Base-by-base conservation (phyloP, 192 early-diverging fungal genomes). In the Backusella morwellensis region DNA sequence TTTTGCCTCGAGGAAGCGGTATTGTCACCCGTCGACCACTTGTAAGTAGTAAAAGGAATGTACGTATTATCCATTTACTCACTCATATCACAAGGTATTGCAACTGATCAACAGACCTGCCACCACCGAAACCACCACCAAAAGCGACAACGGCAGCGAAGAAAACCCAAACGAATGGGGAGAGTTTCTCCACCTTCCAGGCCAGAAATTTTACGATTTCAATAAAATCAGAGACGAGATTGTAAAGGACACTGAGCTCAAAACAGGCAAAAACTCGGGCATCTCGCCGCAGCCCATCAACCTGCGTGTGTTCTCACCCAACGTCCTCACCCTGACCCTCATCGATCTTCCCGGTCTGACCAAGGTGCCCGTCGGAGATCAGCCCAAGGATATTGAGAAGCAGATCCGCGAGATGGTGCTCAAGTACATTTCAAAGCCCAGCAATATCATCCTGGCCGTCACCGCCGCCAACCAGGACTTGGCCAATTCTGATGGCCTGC, bases 311-410 rank as follows among this genome's bases (percentile, higher is more conserved):
- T 99, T 92, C 84, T 99, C 98, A 35, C 98, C 98, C 74, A 94
- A 99, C 76, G 98, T 99, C 21, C 84, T 99, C 68, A 99, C 97
- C 0, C 88, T 99, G n/a, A 99, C 98, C 9, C 83, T 99, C 74
- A 94, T 99, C 47, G 98, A 99, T 80, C 87, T 99, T 82, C 98
- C 98, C 19, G 98, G 98, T n/a, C 83, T 99, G 80, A 99, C 98
- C 35, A 99, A 98, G 87, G 92, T 99, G 35, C 98, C 98, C 63
- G 96, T 99, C 71, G 97, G 97, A 44, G 97, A 98, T 82, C 98
- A 99, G 88, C 98, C 98, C 70, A 96, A 97, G 83, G 96, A 99
- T 78, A 99, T 99, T 82, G 98, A 99, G 82, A 94, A 91, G 81
- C 95, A 96, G 82, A 99, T 99, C 77, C 90, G 92, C 68, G 97